Conservation (phyloP, 768 basidiomycete species). For the Amanita pseudoporphyria region DNA sequence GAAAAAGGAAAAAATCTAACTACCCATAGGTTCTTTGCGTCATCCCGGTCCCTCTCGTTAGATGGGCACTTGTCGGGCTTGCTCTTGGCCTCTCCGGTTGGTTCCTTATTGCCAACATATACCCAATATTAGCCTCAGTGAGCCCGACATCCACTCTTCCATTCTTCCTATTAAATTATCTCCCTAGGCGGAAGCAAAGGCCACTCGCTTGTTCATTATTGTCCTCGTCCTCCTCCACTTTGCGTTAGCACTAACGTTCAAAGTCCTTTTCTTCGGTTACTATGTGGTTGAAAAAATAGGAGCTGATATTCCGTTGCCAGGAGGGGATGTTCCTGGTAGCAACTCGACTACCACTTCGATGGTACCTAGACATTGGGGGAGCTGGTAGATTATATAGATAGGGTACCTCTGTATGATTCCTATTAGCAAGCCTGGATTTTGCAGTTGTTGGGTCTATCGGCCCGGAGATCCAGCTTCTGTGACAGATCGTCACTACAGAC, state of each 20-base stretch:
- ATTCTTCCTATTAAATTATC: not conserved
- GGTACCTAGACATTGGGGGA: not conserved
- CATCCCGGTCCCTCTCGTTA: constrained; percentile 70
- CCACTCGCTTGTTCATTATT: constrained; percentile 75
- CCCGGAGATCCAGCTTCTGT: not conserved
- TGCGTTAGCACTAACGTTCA: constrained; percentile 77
- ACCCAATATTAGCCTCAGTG: constrained; percentile 82
- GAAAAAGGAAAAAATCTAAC: not conserved
- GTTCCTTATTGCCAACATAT: constrained; percentile 79
- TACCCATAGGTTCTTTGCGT: constrained; percentile 65
- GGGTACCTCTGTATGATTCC: no score
- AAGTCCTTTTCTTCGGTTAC: constrained; percentile 58
- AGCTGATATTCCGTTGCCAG: constrained; percentile 30
- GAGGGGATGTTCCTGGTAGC: constrained; percentile 21
- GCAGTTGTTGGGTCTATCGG: not conserved
- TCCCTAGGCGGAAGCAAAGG: constrained; percentile 73
- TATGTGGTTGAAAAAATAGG: constrained; percentile 38
- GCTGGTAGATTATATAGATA: no score
- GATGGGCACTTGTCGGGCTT: constrained; percentile 69
- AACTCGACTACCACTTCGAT: constrained; percentile 2
- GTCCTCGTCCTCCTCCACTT: constrained; percentile 68
- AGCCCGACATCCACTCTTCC: constrained; percentile 18
- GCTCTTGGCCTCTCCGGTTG: constrained; percentile 78
- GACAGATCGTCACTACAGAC: not conserved
- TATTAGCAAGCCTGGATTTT: no score